phyloP scores from a whole-genome alignment of 2,329 filamentous ascomycete species.

The Septoria linicola region DNA sequence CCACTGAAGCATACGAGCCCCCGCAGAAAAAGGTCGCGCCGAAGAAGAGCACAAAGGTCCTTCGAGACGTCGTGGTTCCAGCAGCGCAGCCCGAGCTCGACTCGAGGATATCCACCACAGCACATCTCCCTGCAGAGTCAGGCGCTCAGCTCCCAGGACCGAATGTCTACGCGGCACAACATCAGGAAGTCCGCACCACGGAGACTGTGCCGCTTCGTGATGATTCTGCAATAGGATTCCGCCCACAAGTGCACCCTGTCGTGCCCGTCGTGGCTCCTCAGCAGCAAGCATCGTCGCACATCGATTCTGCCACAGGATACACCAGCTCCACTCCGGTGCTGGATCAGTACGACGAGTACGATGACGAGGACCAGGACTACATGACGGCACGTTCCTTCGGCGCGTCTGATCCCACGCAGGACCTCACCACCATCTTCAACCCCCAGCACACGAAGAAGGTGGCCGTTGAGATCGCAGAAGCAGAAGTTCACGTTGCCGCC shows the following conservation, averaged over 20 bases:
- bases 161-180: constrained; percentile 20
- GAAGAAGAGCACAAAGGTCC: constrained; percentile 38
- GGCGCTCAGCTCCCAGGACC: neutral
- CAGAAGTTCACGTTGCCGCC: constrained; percentile 64
- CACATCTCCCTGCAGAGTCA: constrained; percentile 9
- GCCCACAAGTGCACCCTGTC: constrained; percentile 1
- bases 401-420: constrained; percentile 69
- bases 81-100: constrained; percentile 12
- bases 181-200: constrained; percentile 30
- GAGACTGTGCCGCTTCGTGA: constrained; percentile 34
- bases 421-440: constrained; percentile 63
- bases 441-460: constrained; percentile 65
- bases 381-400: constrained; percentile 76
- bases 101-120: constrained; percentile 5
- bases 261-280: constrained; percentile 7
- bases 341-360: constrained; percentile 60
- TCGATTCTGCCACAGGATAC: constrained; percentile 4
- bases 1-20: constrained; percentile 13
- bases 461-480: constrained; percentile 69
- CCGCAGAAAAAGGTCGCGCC: constrained; percentile 31
- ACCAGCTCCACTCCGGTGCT: constrained; percentile 17
- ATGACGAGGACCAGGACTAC: constrained; percentile 67
- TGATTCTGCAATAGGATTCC: constrained; percentile 20
- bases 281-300: constrained; percentile 5
- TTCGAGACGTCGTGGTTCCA: constrained; percentile 28